Evolutionary conservation across 257 asterid species (phyloP), one percentile per base, ranked within the genome.

Genomic region (Linaria vulgaris): DNA sequence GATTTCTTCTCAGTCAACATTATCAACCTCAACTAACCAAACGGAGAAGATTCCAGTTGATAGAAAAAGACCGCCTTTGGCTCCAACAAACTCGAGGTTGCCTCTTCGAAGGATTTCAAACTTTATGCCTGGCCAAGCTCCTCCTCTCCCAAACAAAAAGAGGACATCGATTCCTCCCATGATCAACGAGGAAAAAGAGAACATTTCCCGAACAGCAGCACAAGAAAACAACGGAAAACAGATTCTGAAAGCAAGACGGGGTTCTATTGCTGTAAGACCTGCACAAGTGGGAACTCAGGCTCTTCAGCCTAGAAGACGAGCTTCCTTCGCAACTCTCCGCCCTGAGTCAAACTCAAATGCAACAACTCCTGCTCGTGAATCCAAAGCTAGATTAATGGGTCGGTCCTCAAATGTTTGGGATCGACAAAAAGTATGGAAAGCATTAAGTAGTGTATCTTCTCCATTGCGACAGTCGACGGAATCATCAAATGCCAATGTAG

Each of bases 71-170:
- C 99, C 99, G 41, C 97, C 99, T 69, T 49, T 94, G 76, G 87
- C 72, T 73, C 95, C 96, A 61, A 54, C 97, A 61, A 89, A 71
- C 65, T 11, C 76, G 52, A 85, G 99, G 79, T 53, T 72, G 56
- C 97, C 99, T 16, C 90, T 94, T 12, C 58, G 96, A 72, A 80
- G 85, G 76, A 87, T 90, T 27, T 67, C 92, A 38, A 89, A 94
- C 70, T 56, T 76, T 59, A 67, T 79, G 87, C 49, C 49, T 20
- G 38, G 21, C 23, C 64, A 59, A 25, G 24, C 34, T 19, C 51
- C 64, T 11, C 4, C 64, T 6, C 7, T 59, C 7, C 44, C 81
- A 12, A 70, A 69, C 62, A 83, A 73, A 76, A 65, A 72, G 48
- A 74, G 82, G 61, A 77, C 60, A 71, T 77, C 95, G 5, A 50